phyloP scores from a whole-genome alignment of 192 early-diverging fungal genomes.

The Endogone sp. region DNA sequence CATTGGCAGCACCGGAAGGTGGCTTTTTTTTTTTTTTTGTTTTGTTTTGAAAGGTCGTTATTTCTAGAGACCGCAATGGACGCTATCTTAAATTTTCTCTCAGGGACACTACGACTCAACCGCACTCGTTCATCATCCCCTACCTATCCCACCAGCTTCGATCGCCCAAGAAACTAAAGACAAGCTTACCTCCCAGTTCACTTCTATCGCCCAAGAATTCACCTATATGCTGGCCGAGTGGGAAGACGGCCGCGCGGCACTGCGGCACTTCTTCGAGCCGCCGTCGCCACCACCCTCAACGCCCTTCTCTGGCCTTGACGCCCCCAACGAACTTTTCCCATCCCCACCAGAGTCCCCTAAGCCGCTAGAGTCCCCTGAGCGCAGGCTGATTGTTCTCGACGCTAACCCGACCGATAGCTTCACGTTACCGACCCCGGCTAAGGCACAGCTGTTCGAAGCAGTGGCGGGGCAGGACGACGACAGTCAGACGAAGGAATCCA shows the following conservation, averaged over 20 bases:
- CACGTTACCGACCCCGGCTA: constrained; percentile 25
- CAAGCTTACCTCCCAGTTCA: constrained; percentile 35
- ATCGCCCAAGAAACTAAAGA: constrained; percentile 14
- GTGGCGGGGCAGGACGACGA: constrained; percentile 21
- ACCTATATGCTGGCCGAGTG: constrained; percentile 46
- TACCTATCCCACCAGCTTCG: neutral
- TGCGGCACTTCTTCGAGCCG: constrained; percentile 34
- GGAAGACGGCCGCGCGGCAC: constrained; percentile 42
- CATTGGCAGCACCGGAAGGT: constrained; percentile 18
- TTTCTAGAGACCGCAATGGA: neutral
- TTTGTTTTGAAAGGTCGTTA: no score
- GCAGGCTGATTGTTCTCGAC: neutral
- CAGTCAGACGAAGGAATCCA: constrained; percentile 2
- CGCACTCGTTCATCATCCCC: neutral
- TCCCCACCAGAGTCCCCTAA: neutral
- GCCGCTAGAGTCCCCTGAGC: neutral
- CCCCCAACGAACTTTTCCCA: neutral
- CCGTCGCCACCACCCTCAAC: neutral
- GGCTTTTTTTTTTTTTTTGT: no score
- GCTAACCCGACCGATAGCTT: constrained; percentile 7
- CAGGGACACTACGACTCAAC: no score
- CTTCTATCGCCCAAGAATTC: constrained; percentile 44
- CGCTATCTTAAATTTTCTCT: neutral
- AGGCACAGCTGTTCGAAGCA: constrained; percentile 48
- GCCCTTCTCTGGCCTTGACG: neutral